Evolutionary conservation across 768 basidiomycete species (phyloP).

Genomic region (Amyloporia xantha): DNA sequence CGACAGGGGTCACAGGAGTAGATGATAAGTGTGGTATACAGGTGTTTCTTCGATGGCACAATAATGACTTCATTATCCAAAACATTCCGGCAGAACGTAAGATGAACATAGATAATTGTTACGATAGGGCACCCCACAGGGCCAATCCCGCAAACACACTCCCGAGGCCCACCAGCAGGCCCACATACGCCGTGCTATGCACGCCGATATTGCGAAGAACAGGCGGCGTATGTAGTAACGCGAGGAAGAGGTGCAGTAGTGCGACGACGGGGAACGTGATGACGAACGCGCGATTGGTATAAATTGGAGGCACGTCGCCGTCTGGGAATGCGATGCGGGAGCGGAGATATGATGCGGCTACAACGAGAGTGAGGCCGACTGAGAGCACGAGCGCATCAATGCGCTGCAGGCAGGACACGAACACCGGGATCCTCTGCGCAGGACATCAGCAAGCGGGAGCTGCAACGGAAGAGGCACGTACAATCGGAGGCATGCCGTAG

Average conservation of each 20-base stretch:
- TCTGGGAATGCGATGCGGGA: constrained; percentile 35
- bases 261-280: constrained; percentile 24
- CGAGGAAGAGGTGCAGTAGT: constrained; percentile 41
- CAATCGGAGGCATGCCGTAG: constrained; percentile 75
- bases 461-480: constrained; percentile 31
- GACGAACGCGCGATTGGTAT: constrained; percentile 20
- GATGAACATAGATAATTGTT: too few species aligned
- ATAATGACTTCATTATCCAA: too few species aligned
- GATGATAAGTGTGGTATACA: too few species aligned
- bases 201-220: constrained; percentile 69
- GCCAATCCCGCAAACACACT: constrained; percentile 68
- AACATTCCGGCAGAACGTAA: too few species aligned
- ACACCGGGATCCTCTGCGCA: constrained; percentile 69
- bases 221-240: constrained; percentile 58
- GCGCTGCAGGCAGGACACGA: constrained; percentile 71
- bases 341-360: constrained; percentile 56
- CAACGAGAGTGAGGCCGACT: constrained; percentile 55
- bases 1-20: too few species aligned
- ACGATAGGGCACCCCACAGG: constrained; percentile 63
- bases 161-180: constrained; percentile 58
- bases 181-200: constrained; percentile 69
- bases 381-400: constrained; percentile 68
- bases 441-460: neutral
- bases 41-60: too few species aligned
- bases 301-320: constrained; percentile 8